Conservation (phyloP, 768 basidiomycete species). For the Phlebiopsis flavidoalba region DNA sequence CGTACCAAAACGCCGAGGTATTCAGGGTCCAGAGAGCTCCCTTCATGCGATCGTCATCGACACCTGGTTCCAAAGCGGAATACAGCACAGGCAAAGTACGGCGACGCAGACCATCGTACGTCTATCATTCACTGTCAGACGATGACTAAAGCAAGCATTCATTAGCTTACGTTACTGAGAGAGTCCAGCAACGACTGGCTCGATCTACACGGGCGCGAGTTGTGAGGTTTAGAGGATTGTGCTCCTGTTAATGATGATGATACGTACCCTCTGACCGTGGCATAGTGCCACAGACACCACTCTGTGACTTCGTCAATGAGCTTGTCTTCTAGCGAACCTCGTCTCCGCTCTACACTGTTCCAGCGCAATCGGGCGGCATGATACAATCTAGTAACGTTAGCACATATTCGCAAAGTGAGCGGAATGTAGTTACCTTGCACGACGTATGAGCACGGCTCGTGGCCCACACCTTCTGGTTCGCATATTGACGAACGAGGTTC, state of each 20-base stretch:
- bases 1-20: conserved; percentile 53
- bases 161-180: conserved; percentile 39
- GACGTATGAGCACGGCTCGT: conserved; percentile 60
- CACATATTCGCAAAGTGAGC: neutral
- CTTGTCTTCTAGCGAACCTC: conserved; percentile 52
- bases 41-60: conserved; percentile 89
- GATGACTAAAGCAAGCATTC: neutral
- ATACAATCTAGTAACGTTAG: conserved; percentile 40
- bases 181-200: conserved; percentile 35
- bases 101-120: conserved; percentile 63
- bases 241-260: neutral
- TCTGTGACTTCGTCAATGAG: conserved; percentile 69
- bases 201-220: conserved; percentile 19
- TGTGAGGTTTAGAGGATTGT: neutral
- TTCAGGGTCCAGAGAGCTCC: conserved; percentile 82
- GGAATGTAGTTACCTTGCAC: conserved; percentile 50
- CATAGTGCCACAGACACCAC: conserved; percentile 78
- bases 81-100: conserved; percentile 60
- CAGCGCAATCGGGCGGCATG: conserved; percentile 64
- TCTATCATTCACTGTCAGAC: conserved; percentile 28
- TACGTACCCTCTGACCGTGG: conserved; percentile 33
- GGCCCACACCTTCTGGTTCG: conserved; percentile 76
- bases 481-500: conserved; percentile 61
- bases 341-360: conserved; percentile 67
- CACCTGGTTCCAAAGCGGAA: conserved; percentile 55